Conservation (phyloP, 1,284 basidiomycete species). For the Chalciporus sp. region DNA sequence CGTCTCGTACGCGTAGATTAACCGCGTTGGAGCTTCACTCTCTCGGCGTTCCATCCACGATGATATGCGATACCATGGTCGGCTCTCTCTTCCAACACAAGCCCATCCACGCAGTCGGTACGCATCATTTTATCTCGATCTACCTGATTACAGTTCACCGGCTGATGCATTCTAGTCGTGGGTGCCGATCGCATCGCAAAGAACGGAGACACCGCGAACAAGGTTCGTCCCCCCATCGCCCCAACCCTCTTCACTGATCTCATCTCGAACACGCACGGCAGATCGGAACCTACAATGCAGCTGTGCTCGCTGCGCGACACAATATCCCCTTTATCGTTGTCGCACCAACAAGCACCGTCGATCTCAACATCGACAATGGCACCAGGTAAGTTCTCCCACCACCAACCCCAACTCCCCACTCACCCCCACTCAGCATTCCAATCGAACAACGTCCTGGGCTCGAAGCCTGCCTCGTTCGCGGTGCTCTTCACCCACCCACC, state of each 20-base stretch:
- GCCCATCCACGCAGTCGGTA: slow-evolving; percentile 84
- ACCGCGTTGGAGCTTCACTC: slow-evolving; percentile 87
- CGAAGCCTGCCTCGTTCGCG: slow-evolving; percentile 87
- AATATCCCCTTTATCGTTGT: slow-evolving; percentile 88
- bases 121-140: slow-evolving; percentile 26
- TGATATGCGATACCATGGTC: slow-evolving; percentile 96
- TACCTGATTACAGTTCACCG: too few species aligned
- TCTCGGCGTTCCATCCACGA: slow-evolving; percentile 81
- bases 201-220: slow-evolving; percentile 95
- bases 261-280: slow-evolving; percentile 32
- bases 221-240: slow-evolving; percentile 46
- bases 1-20: slow-evolving; percentile 47
- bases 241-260: background rate
- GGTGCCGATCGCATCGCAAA: slow-evolving; percentile 85
- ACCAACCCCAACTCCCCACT: background rate
- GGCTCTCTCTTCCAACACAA: slow-evolving; percentile 89
- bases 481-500: slow-evolving; percentile 61
- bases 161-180: slow-evolving; percentile 50
- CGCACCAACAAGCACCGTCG: slow-evolving; percentile 88
- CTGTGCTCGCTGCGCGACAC: slow-evolving; percentile 83
- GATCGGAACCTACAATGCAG: slow-evolving; percentile 91
- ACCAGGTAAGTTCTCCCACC: slow-evolving; percentile 51
- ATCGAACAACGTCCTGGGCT: slow-evolving; percentile 87
- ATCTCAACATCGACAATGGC: slow-evolving; percentile 77
- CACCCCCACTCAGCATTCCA: slow-evolving; percentile 70